phyloP scores from a whole-genome alignment of 257 asterid genomes.

The Fraxinus pennsylvanica region DNA sequence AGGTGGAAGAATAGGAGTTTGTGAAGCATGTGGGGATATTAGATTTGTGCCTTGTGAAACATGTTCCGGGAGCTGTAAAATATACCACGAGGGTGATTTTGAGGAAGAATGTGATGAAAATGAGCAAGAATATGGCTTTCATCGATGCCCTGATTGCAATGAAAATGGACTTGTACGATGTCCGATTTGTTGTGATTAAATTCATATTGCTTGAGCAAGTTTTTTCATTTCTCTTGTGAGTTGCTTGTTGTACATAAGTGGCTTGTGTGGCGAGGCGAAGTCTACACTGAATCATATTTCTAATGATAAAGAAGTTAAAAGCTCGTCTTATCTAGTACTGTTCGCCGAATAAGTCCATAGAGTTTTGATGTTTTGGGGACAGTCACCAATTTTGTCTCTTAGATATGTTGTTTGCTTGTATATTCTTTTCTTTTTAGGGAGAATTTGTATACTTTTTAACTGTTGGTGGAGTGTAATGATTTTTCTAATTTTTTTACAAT shows the following conservation, averaged over 20 bases:
- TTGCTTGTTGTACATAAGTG: neutral
- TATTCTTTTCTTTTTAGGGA: no score
- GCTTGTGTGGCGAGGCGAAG: neutral
- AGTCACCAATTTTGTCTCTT: neutral
- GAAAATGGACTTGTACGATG: constrained; percentile 82
- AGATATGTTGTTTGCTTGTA: neutral
- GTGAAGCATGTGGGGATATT: constrained; percentile 86
- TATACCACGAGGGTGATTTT: constrained; percentile 54
- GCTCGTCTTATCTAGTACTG: neutral
- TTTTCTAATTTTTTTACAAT: neutral
- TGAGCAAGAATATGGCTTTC: constrained; percentile 63
- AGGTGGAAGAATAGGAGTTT: constrained; percentile 33
- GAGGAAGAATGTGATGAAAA: constrained; percentile 33
- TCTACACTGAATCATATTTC: neutral
- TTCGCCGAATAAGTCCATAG: neutral
- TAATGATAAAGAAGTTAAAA: neutral
- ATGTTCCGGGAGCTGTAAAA: constrained; percentile 89
- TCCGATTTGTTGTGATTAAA: constrained; percentile 66
- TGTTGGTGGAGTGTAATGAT: neutral
- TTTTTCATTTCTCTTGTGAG: neutral
- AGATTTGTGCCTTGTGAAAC: constrained; percentile 90
- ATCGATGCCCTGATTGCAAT: constrained; percentile 81
- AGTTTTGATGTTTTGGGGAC: neutral
- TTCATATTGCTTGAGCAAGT: neutral
- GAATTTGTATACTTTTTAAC: neutral